phyloP scores from a whole-genome alignment of 129 eudicot genomes.

The Artemisia annua region DNA sequence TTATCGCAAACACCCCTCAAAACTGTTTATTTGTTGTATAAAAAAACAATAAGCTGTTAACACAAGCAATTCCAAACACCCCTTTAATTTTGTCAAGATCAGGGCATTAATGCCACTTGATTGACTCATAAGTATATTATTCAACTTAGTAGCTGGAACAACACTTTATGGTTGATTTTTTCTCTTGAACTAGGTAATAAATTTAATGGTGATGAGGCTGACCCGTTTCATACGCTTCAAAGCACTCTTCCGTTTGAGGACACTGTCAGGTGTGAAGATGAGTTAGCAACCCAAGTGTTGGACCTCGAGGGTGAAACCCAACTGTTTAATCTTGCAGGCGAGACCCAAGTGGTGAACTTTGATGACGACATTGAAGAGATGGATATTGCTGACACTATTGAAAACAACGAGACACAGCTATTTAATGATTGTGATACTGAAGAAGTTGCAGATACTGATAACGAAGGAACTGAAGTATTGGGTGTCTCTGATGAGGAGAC shows the following conservation, averaged over 20 bases:
- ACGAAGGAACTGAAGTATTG: constrained; percentile 46
- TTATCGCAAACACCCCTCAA: too few species aligned
- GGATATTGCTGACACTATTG: constrained; percentile 36
- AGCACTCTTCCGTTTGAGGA: constrained; percentile 43
- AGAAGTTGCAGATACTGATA: constrained; percentile 41
- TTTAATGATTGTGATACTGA: constrained; percentile 53
- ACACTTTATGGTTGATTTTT: background rate
- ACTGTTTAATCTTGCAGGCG: constrained; percentile 44
- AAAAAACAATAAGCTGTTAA: too few species aligned
- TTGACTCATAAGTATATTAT: background rate
- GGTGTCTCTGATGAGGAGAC: constrained; percentile 44
- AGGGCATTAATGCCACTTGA: too few species aligned
- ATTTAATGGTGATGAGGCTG: constrained; percentile 24
- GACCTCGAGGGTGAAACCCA: constrained; percentile 48
- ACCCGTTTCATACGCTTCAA: constrained; percentile 21
- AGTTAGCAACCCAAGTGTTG: constrained; percentile 53
- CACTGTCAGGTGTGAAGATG: constrained; percentile 46
- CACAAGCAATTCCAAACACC: background rate
- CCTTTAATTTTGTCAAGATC: background rate
- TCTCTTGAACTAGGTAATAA: constrained; percentile 34
- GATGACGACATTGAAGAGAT: constrained; percentile 53
- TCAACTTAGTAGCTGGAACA: background rate
- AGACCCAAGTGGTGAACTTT: constrained; percentile 61
- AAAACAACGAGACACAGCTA: constrained; percentile 43
- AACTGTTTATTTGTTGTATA: too few species aligned